A percentile compares a stretch with the other conserved stretches of the same genome.
Evolutionary conservation across 495 filamentous ascomycete genomes (phyloP).

Genomic region (Neurospora sp.): DNA sequence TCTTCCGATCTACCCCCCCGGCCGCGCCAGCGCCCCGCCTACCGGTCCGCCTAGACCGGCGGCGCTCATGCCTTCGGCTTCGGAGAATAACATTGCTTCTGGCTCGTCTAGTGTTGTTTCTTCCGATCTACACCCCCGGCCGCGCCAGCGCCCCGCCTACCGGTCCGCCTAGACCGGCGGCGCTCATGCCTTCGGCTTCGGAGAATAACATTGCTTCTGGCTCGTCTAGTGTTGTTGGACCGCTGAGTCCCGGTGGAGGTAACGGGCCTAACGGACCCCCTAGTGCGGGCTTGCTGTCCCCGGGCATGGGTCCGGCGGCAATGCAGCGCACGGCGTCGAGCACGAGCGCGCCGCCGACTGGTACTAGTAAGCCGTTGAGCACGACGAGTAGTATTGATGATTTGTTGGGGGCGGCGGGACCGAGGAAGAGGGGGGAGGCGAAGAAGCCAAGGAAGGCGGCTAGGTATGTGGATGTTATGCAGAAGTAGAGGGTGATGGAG

Average conservation of each 20-base stretch:
- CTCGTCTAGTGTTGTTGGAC: background rate
- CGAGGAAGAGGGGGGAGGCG: conserved; percentile 49
- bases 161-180: conserved; percentile 29
- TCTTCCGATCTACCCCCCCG: too few species aligned
- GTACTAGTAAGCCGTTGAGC: conserved; percentile 58
- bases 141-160: conserved; percentile 25
- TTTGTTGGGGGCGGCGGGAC: conserved; percentile 58
- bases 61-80: conserved; percentile 34
- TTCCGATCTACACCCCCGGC: conserved; percentile 17
- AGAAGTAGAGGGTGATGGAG: conserved; percentile 26
- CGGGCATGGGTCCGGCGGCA: conserved; percentile 25
- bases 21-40: conserved; percentile 26
- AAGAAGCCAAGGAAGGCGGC: conserved; percentile 72
- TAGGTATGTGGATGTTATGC: conserved; percentile 91
- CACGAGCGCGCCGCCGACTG: conserved; percentile 36
- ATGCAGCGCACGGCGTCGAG: conserved; percentile 37
- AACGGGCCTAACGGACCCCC: background rate
- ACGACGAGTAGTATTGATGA: conserved; percentile 81
- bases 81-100: background rate
- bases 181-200: conserved; percentile 35
- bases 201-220: background rate
- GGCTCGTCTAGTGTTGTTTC: background rate
- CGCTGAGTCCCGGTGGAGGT: background rate
- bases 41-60: conserved; percentile 30
- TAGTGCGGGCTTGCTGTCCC: conserved; percentile 1